Conservation (phyloP, 192 early-diverging fungal genomes). For the Phycomyces blakesleeanus region DNA sequence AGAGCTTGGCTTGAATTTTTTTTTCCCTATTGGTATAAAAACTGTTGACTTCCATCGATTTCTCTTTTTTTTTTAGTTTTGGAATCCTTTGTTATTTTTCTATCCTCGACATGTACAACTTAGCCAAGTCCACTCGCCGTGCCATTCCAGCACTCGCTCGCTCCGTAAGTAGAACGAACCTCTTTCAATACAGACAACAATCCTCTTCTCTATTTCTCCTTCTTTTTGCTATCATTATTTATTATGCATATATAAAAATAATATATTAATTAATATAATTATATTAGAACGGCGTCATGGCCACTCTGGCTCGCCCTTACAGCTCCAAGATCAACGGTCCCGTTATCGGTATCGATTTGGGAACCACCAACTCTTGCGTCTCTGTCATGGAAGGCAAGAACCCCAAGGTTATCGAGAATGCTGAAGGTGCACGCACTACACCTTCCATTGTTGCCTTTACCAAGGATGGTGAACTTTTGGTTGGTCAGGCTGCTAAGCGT, state of each 20-base stretch:
- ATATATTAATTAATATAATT: neutral
- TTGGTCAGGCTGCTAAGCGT: slow-evolving; percentile 97
- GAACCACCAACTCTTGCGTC: slow-evolving; percentile 99
- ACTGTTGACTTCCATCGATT: neutral
- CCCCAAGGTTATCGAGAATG: slow-evolving; percentile 96
- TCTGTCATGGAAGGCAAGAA: slow-evolving; percentile 98
- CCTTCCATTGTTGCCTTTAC: slow-evolving; percentile 95
- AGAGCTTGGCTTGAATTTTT: neutral
- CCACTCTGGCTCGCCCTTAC: slow-evolving; percentile 53
- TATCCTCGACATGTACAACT: slow-evolving; percentile 28
- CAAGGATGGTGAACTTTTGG: slow-evolving; percentile 94
- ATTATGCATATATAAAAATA: neutral
- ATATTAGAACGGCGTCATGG: slow-evolving; percentile 18
- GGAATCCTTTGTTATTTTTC: slow-evolving; percentile 3
- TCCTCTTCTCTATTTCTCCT: too few relatives aligned
- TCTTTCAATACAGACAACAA: too few relatives aligned
- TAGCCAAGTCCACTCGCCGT: slow-evolving; percentile 28
- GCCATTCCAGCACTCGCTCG: slow-evolving; percentile 18
- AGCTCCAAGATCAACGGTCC: slow-evolving; percentile 79
- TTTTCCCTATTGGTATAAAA: neutral
- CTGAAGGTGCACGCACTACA: slow-evolving; percentile 94
- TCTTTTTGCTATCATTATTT: too few relatives aligned
- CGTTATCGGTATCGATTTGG: slow-evolving; percentile 98
- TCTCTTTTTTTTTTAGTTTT: slow-evolving; percentile 9
- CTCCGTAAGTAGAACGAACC: slow-evolving; percentile 10